Conservation (phyloP, 192 early-diverging fungal genomes). For the Dispira parvispora region DNA sequence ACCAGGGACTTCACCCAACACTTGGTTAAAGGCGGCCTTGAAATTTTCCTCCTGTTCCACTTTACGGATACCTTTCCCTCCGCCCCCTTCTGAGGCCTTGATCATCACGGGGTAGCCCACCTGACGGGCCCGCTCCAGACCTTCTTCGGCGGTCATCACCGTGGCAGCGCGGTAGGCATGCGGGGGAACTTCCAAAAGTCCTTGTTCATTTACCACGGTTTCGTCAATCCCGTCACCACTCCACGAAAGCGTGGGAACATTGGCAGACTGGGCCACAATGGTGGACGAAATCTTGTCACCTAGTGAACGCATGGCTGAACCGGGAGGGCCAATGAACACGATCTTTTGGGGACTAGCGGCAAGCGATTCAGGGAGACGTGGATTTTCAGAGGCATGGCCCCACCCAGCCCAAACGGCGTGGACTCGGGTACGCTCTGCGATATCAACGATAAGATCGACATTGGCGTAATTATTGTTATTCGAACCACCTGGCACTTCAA, state of each 20-base stretch:
- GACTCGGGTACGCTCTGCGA: constrained; percentile 88
- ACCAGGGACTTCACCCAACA: too few species aligned
- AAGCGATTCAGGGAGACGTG: constrained; percentile 83
- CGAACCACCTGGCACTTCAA: constrained; percentile 94
- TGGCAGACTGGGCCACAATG: constrained; percentile 92
- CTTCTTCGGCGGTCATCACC: constrained; percentile 71
- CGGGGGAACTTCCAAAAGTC: constrained; percentile 67
- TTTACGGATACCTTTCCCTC: too few species aligned
- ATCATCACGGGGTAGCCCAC: too few species aligned
- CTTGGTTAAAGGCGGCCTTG: too few species aligned
- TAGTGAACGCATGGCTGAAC: constrained; percentile 92
- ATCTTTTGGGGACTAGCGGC: constrained; percentile 59
- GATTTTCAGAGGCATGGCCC: constrained; percentile 99
- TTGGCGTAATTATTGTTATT: constrained; percentile 99
- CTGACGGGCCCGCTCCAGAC: constrained; percentile 13
- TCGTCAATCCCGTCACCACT: constrained; percentile 72
- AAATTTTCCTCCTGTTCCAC: too few species aligned
- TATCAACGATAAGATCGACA: constrained; percentile 94
- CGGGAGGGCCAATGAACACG: constrained; percentile 94
- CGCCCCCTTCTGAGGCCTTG: too few species aligned
- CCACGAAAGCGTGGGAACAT: constrained; percentile 95
- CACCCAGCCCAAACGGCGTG: constrained; percentile 97
- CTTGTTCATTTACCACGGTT: constrained; percentile 44
- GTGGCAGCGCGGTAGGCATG: constrained; percentile 67
- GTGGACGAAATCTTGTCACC: constrained; percentile 99